Base-by-base conservation (phyloP, 108 stramenopile genomes). In the Cyclotella baltica region DNA sequence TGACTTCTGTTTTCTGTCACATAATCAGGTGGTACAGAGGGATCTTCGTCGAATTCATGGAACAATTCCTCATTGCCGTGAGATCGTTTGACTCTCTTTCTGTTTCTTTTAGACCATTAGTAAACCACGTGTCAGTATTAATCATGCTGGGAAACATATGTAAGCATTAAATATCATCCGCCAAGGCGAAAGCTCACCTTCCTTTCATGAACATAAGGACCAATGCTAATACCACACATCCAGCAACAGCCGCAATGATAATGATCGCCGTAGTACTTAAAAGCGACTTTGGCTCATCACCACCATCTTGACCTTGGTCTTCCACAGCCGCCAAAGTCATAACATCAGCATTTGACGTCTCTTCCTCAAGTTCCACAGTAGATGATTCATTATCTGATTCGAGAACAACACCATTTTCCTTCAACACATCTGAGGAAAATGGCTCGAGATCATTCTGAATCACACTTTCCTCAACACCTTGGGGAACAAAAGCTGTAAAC, bases 1-100 rank as follows among this genome's bases (percentile, higher is more conserved):
- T 58, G n/a, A 46, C 30, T 30, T 57, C 58, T 36, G 43, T 61
- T 43, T 27, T 40, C 28, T 25, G 59, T 28, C 25, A 30, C 61
- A 20, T 30, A 16, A 19, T 55, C 53, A 66, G 9, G 59, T 58
- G 48, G 31, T 63, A 13, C 13, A 43, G 10, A 6, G 8, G 33
- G 28, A 30, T 75, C 76, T 16, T 77, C 68, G 13, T 35, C 56
- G 33, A 70, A 62, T 48, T 77, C 76, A 28, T 77, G 55, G 36
- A 77, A 77, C 33, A 77, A 27, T 40, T 62, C 76, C 25, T 56
- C 33, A 28, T 57, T 65, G 20, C 27, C 37, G 23, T 58, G 38
- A 4, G 35, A 23, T 47, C 61, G 56, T 37, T 34, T 58, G 38
- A 25, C 50, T 35, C 48, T 53, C 16, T 61, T 77, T 37, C 34